Evolutionary conservation across 192 early-diverging fungal species (phyloP).

Genomic region (Podila epicladia): DNA sequence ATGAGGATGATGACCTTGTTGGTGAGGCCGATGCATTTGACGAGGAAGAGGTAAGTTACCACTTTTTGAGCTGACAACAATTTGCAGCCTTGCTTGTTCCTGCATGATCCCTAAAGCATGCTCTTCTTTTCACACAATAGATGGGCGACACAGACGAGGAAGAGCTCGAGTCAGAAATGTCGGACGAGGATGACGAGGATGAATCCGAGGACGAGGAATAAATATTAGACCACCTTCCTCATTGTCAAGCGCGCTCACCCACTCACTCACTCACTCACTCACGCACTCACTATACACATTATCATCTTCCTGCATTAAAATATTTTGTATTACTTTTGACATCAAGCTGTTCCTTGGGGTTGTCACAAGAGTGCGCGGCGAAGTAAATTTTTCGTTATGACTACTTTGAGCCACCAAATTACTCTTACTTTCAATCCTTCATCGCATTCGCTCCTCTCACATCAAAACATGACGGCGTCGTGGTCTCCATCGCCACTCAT

Average conservation of each 20-base stretch:
- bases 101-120: neutral
- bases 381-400: no score
- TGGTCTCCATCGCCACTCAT: conserved; percentile 61
- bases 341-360: no score
- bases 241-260: neutral
- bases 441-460: neutral
- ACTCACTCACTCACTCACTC: neutral
- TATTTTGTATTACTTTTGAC: no score
- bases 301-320: no score
- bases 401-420: no score
- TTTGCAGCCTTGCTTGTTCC: neutral
- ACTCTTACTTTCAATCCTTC: neutral
- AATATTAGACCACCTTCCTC: neutral
- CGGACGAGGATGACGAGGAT: conserved; percentile 50
- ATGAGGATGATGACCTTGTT: conserved; percentile 41
- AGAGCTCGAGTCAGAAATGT: conserved; percentile 52
- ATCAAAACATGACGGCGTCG: conserved; percentile 36
- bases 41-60: conserved; percentile 30
- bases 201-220: conserved; percentile 54
- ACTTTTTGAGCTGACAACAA: neutral
- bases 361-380: no score
- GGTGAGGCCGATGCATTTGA: conserved; percentile 37
- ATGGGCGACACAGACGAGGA: conserved; percentile 35
- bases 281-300: no score
- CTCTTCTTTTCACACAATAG: neutral